Percentiles rank a stretch among this genome's conserved stretches.
phyloP scores from a whole-genome alignment of 2,329 filamentous ascomycete genomes.

The Didymella glomerata region DNA sequence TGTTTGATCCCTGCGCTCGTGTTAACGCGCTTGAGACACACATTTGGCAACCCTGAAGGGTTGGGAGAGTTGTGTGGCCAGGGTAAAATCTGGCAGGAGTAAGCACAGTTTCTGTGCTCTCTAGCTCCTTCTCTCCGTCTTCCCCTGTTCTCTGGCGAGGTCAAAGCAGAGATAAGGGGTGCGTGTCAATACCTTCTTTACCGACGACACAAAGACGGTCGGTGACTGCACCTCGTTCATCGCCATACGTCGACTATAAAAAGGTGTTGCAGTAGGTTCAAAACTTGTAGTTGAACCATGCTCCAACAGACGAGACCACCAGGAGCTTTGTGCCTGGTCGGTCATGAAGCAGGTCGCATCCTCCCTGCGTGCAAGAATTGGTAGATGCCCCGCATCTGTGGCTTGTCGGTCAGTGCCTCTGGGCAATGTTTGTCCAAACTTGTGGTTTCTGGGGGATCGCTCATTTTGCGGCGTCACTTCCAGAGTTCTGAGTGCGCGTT shows the following conservation, averaged over 20 bases:
- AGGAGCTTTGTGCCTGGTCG: neutral
- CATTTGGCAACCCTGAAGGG: neutral
- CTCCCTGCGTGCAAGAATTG: constrained; percentile 27
- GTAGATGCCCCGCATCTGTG: constrained; percentile 14
- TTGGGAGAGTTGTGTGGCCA: constrained; percentile 3
- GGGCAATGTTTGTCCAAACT: constrained; percentile 2
- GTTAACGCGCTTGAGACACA: constrained; percentile 10
- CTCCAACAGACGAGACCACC: constrained; percentile 2
- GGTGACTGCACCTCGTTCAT: constrained; percentile 15
- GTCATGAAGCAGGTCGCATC: constrained; percentile 27
- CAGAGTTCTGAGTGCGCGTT: constrained; percentile 9
- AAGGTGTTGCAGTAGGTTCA: neutral
- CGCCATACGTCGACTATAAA: constrained; percentile 8
- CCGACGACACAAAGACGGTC: constrained; percentile 1
- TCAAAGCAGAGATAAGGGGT: neutral
- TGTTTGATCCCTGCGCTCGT: constrained; percentile 7
- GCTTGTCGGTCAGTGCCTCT: constrained; percentile 17
- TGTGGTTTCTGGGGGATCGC: constrained; percentile 24
- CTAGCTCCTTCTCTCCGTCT: constrained; percentile 15
- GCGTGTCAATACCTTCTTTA: neutral
- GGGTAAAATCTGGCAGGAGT: constrained; percentile 8
- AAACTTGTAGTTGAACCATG: neutral
- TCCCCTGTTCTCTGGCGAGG: neutral
- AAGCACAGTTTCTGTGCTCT: neutral
- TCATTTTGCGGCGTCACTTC: constrained; percentile 16